These are phyloP conservation scores for Aspergillus eucalypticola DNA, from an alignment of 2,329 filamentous ascomycete species.

Conservation along the genomic window DNA sequence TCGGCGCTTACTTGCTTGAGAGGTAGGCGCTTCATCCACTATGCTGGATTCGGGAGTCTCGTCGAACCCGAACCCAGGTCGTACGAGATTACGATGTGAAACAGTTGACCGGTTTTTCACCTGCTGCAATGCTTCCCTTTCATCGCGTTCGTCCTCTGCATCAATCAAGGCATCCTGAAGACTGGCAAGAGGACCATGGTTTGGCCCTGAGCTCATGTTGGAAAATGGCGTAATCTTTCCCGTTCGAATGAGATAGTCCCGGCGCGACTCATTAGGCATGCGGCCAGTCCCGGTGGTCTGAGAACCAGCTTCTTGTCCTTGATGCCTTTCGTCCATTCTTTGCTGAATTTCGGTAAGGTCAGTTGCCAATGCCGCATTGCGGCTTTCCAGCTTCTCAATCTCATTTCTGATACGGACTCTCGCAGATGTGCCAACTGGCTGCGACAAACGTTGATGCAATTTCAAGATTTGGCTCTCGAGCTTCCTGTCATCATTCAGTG, in stretches of 20 bases:
- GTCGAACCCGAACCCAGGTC: conserved; percentile 68
- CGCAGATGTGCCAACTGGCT: conserved; percentile 55
- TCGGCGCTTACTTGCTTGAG: conserved; percentile 37
- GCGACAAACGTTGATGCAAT: conserved; percentile 57
- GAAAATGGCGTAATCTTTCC: conserved; percentile 98
- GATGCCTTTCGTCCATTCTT: conserved; percentile 75
- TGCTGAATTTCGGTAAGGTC: conserved; percentile 79
- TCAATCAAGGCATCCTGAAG: conserved; percentile 77
- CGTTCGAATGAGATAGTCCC: conserved; percentile 89
- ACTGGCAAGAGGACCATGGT: conserved; percentile 64
- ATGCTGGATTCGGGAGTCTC: conserved; percentile 33
- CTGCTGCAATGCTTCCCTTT: conserved; percentile 50
- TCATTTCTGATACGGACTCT: conserved; percentile 53
- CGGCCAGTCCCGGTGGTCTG: conserved; percentile 51
- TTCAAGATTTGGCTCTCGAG: conserved; percentile 66
- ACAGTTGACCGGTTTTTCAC: conserved; percentile 46
- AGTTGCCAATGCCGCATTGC: conserved; percentile 64
- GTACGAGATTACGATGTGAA: conserved; percentile 72
- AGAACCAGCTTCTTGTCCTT: conserved; percentile 52
- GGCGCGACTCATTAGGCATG: conserved; percentile 76
- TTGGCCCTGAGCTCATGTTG: conserved; percentile 64
- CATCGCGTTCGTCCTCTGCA: conserved; percentile 69
- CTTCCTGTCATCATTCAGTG: conserved; percentile 44
- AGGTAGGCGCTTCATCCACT: conserved; percentile 26
- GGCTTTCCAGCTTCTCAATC: conserved; percentile 64